Base-by-base conservation (phyloP, 1,139 yeast genomes). In the Kodamaea derodonti region DNA sequence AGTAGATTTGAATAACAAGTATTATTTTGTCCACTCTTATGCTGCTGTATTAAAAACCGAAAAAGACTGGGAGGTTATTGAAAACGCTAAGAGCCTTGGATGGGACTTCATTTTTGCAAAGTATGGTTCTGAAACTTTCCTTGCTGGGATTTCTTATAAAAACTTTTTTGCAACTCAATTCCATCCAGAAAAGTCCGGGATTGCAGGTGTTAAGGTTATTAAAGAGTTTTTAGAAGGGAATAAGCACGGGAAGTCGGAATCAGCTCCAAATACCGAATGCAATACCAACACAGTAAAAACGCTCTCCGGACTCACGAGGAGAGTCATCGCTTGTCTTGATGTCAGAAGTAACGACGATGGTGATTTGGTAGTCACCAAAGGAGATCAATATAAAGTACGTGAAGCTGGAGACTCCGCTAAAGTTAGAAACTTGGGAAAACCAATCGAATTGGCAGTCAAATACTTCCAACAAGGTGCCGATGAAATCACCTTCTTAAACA, bases 341-440 rank as follows among this genome's bases (percentile, higher is more conserved):
- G 98, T 92, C n/a, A 79, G 98, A 52, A 72, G 95, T 7, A 92
- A 92, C 54, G 98, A 92, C 52, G 70, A 71, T 27, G 98, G 98
- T 24, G 98, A 92, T 54, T 70, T 92, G 47, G 97, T 92, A 1
- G 98, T 92, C 23, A 92, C 98, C 1, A 92, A 92, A 60, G 98
- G 98, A 38, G 98, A 92, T 52, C 98, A 92, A 57, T 92, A 92
- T 55, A 95, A 92, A 59, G 98, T 92, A 3, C 77, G 98, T 46
- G 97, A 88, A 51, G 42, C 39, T 5, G 31, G 27, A 2, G 41
- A 29, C 30, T 31, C 30, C 8, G 30, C 29, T 20, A 72, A 75
- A 30, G 96, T 92, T 12, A 75, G 97, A 58, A 92, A 92, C 54
- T 69, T 92, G 39, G 98, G 98, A 17, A 92, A 92, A 57, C 98